Conservation (phyloP, 2,329 filamentous ascomycete genomes). For the Sporothrix luriei region DNA sequence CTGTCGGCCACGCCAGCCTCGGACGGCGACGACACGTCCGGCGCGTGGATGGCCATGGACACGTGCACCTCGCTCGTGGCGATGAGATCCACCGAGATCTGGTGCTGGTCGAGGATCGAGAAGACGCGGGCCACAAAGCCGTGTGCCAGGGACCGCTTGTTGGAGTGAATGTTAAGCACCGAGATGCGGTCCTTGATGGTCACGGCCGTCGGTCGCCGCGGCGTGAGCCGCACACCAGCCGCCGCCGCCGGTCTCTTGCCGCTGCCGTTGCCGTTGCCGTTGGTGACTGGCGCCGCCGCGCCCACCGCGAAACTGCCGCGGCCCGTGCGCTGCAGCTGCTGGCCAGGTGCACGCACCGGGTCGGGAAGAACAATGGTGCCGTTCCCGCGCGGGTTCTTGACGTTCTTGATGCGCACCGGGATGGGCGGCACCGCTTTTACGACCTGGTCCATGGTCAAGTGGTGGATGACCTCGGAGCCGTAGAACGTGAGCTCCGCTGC, state of each 20-base stretch:
- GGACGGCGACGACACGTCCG: conserved; percentile 57
- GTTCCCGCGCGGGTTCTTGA: conserved; percentile 78
- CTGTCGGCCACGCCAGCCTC: conserved; percentile 42
- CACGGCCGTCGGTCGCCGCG: conserved; percentile 81
- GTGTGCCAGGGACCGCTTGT: conserved; percentile 93
- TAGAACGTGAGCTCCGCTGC: conserved; percentile 95
- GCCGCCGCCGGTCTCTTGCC: conserved; percentile 29
- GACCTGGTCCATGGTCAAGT: conserved; percentile 96
- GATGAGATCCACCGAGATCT: conserved; percentile 91
- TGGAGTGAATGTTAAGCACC: conserved; percentile 96
- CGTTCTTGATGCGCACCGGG: conserved; percentile 87
- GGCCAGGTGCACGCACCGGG: conserved; percentile 55
- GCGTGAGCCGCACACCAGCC: conserved; percentile 54
- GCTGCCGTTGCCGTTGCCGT: conserved; percentile 7
- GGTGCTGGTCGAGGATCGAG: conserved; percentile 81
- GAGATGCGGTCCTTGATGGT: conserved; percentile 97
- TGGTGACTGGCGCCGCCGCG: not conserved
- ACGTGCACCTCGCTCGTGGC: conserved; percentile 97
- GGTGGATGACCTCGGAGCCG: conserved; percentile 95
- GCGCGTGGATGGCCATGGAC: conserved; percentile 91
- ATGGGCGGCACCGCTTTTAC: conserved; percentile 79
- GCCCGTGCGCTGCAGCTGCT: conserved; percentile 55
- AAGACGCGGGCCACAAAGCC: conserved; percentile 96
- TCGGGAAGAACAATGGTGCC: conserved; percentile 86
- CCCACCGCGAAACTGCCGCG: conserved; percentile 30